Base-by-base conservation (phyloP, 345 rosid genomes). In the Euphorbia tirucalli region DNA sequence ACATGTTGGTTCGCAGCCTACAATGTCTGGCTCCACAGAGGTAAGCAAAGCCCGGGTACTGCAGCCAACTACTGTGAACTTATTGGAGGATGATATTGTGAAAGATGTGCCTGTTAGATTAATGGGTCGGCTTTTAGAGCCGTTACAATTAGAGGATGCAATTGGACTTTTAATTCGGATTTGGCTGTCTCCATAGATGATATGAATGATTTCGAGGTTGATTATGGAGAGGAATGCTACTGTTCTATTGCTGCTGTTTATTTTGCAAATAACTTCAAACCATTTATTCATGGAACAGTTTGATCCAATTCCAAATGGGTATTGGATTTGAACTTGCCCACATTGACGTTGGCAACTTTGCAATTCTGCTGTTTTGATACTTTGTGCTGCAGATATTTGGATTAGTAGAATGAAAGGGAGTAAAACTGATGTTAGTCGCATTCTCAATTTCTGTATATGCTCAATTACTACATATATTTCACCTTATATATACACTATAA, bases 1-100 rank as follows among this genome's bases (percentile, higher is more conserved):
- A 52, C 73, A 70, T 4, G 56, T 27, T 11, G 73, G 48, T 15
- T 16, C 25, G 41, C 73, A 70, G 19, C 73, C 73, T 24, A 18
- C 25, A n/a, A 70, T 30, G 4, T 59, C 24, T 5, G 55, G 41
- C 43, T 19, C 39, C 0, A 31, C 39, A 24, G 43, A 21, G 15
- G 64, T 25, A 1, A 44, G 56, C 37, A 59, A 4, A 58, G 65
- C 64, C 21, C 55, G 24, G 41, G 8, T 70, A 24, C 43, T 58
- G 65, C 73, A 59, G 41, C 73, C 65, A 9, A 58, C 55, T 16
- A 62, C 65, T 2, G 52, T 44, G 56, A 70, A 67, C 22, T 6
- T 52, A 52, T 68, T 68, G 3, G 16, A 10, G 9, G 11, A 0
- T 6, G 71, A 50, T 19, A 68, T 3, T 5, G 43, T 50, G 59